These are phyloP conservation scores for Pyrenophora seminiperda DNA, from an alignment of 2,329 filamentous ascomycete genomes.

Conservation along the genomic window DNA sequence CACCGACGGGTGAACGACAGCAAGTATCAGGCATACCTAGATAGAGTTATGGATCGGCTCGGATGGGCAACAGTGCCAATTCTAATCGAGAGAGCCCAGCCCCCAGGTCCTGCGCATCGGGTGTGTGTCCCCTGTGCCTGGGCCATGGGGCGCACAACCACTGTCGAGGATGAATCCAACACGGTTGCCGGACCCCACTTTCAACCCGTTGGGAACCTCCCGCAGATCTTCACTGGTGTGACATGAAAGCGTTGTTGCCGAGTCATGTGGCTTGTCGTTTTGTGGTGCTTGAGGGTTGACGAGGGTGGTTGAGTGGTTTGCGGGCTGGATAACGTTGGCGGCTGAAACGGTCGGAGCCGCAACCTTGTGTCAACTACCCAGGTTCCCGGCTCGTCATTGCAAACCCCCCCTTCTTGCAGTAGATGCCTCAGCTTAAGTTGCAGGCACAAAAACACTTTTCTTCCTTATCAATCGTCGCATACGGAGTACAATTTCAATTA, in stretches of 20 bases:
- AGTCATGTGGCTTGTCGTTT: conserved; percentile 2
- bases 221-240: conserved; percentile 1
- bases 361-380: conserved; percentile 9
- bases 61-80: too few relatives aligned
- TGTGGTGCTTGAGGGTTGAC: not conserved
- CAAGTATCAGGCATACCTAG: not conserved
- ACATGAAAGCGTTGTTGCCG: not conserved
- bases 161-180: too few relatives aligned
- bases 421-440: conserved; percentile 24
- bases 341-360: conserved; percentile 16
- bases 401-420: conserved; percentile 15
- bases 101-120: too few relatives aligned
- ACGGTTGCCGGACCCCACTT: too few relatives aligned
- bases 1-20: conserved; percentile 23
- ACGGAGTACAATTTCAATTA: too few relatives aligned
- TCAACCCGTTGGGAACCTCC: not conserved
- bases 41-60: not conserved
- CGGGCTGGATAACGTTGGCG: not conserved
- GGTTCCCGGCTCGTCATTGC: not conserved
- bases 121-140: too few relatives aligned
- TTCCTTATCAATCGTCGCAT: not conserved
- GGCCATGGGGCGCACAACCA: too few relatives aligned
- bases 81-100: too few relatives aligned
- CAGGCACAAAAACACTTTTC: conserved; percentile 3
- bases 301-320: conserved; percentile 1